phyloP scores from a whole-genome alignment of 331 rosid species.

The Telfairia occidentalis region DNA sequence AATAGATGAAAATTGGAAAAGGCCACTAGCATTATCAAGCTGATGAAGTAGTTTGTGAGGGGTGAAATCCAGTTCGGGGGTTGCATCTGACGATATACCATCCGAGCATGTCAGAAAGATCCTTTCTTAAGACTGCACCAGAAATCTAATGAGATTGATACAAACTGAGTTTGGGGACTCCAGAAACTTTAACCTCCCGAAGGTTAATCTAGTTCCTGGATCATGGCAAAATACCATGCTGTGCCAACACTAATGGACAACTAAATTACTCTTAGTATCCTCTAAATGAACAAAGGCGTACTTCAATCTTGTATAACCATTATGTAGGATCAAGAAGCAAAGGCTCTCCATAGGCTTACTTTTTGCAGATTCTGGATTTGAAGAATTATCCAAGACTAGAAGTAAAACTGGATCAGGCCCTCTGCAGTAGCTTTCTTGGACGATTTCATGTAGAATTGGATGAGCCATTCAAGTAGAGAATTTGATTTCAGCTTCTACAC shows the following conservation, averaged over 20 bases:
- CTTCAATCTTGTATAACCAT: neutral
- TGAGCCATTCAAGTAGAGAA: neutral
- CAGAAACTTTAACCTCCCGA: neutral
- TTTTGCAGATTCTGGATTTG: neutral
- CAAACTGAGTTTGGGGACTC: neutral
- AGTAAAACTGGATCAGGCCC: neutral
- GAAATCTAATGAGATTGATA: neutral
- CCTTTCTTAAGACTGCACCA: neutral
- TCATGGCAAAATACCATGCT: neutral
- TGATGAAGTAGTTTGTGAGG: constrained; percentile 30
- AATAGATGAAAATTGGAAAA: constrained; percentile 72
- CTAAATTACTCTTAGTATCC: neutral
- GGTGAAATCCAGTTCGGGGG: neutral
- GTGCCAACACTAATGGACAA: neutral
- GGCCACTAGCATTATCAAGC: constrained; percentile 52
- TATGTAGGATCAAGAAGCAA: neutral
- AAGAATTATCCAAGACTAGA: neutral
- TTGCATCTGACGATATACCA: neutral
- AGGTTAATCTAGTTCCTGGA: neutral
- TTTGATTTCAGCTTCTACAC: neutral
- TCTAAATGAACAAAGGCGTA: neutral
- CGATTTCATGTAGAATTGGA: neutral
- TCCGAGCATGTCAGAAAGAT: neutral
- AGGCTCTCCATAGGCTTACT: neutral
- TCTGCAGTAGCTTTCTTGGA: neutral